Percentiles rank a stretch among this genome's conserved stretches.
These are phyloP conservation scores for Penicillium sp. DNA, from an alignment of 2,329 filamentous ascomycete species.

Conservation along the genomic window DNA sequence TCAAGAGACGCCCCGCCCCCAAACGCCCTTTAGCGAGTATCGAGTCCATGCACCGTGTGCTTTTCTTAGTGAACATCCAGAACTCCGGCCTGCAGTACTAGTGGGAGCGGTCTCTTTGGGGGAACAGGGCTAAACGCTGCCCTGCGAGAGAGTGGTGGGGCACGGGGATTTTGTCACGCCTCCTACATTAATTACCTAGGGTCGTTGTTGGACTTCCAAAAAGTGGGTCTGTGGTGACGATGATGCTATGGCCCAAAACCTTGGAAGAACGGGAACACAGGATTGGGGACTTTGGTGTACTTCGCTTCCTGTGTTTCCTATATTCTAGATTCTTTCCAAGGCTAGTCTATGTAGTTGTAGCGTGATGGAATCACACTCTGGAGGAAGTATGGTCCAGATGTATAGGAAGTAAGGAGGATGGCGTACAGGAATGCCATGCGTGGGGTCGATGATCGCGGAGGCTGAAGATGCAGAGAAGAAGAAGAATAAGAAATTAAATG, in stretches of 20 bases:
- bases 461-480: neutral
- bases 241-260: constrained; percentile 3
- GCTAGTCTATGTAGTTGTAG: neutral
- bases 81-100: neutral
- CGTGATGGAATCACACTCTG: neutral
- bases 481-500: neutral
- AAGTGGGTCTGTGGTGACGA: constrained; percentile 1
- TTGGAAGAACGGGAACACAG: constrained; percentile 1
- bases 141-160: neutral
- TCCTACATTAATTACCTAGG: neutral
- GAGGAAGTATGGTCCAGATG: neutral
- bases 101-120: neutral
- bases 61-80: neutral
- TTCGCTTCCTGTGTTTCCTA: neutral
- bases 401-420: neutral
- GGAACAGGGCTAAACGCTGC: neutral
- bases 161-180: neutral
- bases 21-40: neutral
- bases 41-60: neutral
- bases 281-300: neutral
- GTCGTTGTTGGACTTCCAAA: neutral
- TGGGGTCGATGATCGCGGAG: neutral
- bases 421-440: neutral
- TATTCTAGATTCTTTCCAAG: neutral
- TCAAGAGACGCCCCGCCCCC: neutral